phyloP scores from a whole-genome alignment of 208 protist genomes.

The Leishmania martiniquensis region DNA sequence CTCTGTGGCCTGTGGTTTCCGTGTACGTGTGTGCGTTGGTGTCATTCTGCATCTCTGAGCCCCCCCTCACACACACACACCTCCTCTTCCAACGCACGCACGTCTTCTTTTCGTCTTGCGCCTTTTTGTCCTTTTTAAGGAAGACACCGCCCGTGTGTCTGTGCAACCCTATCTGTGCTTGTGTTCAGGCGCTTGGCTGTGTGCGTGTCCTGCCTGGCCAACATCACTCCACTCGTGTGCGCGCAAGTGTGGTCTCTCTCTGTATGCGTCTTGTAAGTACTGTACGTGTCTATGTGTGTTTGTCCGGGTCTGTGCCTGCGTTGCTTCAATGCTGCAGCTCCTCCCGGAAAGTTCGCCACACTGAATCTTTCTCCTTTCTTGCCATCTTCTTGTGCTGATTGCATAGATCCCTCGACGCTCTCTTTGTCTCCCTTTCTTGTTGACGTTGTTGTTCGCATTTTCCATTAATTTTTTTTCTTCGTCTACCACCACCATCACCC shows the following conservation, averaged over 20 bases:
- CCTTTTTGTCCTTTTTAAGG: not conserved
- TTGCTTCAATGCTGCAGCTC: no score
- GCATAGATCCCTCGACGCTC: not conserved
- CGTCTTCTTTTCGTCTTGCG: not conserved
- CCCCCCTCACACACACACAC: no score
- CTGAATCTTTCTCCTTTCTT: not conserved
- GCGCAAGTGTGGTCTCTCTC: no score
- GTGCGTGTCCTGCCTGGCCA: not conserved
- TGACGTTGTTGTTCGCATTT: not conserved
- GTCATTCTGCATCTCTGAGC: not conserved
- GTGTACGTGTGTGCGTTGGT: not conserved
- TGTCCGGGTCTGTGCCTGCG: no score
- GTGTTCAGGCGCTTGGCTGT: not conserved
- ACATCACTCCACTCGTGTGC: not conserved
- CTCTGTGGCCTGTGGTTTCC: not conserved
- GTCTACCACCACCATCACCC: not conserved
- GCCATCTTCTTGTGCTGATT: not conserved
- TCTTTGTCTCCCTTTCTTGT: not conserved
- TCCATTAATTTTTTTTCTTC: not conserved
- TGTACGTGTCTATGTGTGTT: no score
- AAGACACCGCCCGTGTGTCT: not conserved
- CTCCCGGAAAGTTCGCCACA: no score
- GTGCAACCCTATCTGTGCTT: not conserved
- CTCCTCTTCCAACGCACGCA: not conserved
- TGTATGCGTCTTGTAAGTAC: no score